Conservation (phyloP, 345 rosid species). For the Mangifera indica region DNA sequence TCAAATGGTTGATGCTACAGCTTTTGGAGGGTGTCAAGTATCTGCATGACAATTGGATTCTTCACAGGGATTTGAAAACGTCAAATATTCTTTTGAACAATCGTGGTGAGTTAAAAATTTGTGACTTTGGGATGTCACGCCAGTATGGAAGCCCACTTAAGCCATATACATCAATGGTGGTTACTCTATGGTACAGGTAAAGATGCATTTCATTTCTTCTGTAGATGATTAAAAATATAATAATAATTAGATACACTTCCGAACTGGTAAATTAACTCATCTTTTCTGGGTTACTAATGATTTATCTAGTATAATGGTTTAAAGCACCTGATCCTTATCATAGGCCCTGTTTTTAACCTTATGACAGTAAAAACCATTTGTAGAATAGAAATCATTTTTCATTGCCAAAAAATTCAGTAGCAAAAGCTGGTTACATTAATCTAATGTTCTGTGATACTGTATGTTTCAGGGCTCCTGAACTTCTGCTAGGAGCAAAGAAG, state of each 20-base stretch:
- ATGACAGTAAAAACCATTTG: background rate
- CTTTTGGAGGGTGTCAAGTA: slow-evolving; percentile 73
- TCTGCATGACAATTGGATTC: slow-evolving; percentile 93
- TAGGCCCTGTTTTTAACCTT: background rate
- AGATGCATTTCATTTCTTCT: slow-evolving; percentile 19
- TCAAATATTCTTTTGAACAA: slow-evolving; percentile 83
- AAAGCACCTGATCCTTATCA: background rate
- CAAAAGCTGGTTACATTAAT: background rate
- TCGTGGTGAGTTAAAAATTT: slow-evolving; percentile 70
- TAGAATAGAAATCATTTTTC: background rate
- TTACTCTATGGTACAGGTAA: slow-evolving; percentile 84
- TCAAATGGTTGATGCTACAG: slow-evolving; percentile 86
- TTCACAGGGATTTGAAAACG: slow-evolving; percentile 89
- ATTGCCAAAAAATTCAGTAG: background rate
- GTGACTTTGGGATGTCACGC: slow-evolving; percentile 89
- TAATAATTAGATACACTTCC: background rate
- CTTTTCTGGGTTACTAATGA: background rate
- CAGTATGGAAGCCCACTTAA: slow-evolving; percentile 83
- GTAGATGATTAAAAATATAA: background rate
- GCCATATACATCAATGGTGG: slow-evolving; percentile 75
- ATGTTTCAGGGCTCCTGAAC: slow-evolving; percentile 78
- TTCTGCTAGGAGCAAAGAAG: slow-evolving; percentile 67
- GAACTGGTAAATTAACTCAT: background rate
- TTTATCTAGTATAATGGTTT: background rate
- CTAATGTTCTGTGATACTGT: slow-evolving; percentile 17